Percentiles rank a stretch among this genome's conserved stretches.
Evolutionary conservation across 345 rosid genomes (phyloP).

Genomic region (Gossypium longicalyx): DNA sequence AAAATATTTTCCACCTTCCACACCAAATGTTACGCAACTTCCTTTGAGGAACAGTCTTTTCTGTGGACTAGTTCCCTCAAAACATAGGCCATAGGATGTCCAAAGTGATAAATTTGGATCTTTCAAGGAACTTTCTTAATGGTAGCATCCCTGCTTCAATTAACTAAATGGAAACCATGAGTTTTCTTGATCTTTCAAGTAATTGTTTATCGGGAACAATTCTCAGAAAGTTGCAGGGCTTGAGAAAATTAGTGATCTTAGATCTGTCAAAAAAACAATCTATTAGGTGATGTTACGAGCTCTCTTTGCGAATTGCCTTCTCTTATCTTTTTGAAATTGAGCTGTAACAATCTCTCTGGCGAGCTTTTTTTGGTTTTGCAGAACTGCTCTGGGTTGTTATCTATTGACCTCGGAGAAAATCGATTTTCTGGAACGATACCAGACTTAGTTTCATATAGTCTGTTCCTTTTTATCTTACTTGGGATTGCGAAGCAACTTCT

Average conservation of each 20-base stretch:
- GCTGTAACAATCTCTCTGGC: constrained; percentile 19
- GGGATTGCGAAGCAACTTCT: neutral
- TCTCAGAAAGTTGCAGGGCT: constrained; percentile 4
- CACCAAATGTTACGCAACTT: neutral
- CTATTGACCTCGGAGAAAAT: too few species aligned
- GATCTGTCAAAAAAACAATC: constrained; percentile 22
- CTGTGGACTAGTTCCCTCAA: constrained; percentile 15
- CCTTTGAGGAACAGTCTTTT: constrained; percentile 12
- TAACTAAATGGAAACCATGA: neutral
- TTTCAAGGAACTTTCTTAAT: constrained; percentile 17
- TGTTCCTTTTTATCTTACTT: too few species aligned
- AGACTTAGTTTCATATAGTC: too few species aligned
- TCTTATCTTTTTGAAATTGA: neutral
- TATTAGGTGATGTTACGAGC: constrained; percentile 19
- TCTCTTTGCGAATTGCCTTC: constrained; percentile 14
- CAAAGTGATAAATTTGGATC: neutral
- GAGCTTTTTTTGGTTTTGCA: neutral
- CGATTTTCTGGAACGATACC: too few species aligned
- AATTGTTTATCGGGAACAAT: constrained; percentile 17
- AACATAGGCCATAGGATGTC: constrained; percentile 1
- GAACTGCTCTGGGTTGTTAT: too few species aligned
- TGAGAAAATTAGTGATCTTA: neutral
- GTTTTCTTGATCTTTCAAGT: neutral
- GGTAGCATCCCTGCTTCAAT: constrained; percentile 27
- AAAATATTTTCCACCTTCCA: too few species aligned